A percentile compares a stretch with the other conserved stretches of the same genome.
Evolutionary conservation across 441 rosid genomes (phyloP).

Genomic region (Viola pubescens): DNA sequence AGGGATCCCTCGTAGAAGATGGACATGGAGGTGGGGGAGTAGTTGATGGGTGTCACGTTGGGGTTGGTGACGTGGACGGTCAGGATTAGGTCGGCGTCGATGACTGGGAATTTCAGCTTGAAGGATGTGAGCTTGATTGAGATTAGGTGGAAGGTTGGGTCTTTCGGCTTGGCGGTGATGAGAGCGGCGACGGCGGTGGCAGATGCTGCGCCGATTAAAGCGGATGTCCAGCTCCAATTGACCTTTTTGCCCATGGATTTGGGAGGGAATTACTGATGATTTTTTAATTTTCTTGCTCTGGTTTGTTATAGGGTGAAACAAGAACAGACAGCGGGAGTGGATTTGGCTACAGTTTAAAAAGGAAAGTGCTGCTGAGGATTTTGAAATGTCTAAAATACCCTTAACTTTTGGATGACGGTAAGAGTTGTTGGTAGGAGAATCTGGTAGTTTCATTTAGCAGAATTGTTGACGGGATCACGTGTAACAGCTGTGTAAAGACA

Average conservation of each 20-base stretch:
- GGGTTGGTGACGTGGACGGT: slow-evolving; percentile 82
- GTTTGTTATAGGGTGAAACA: too few species aligned
- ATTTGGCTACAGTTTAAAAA: too few species aligned
- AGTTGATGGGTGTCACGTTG: slow-evolving; percentile 50
- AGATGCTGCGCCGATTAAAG: slow-evolving; percentile 55
- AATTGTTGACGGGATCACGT: too few species aligned
- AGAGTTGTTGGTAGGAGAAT: too few species aligned
- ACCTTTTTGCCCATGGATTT: slow-evolving; percentile 32
- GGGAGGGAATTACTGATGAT: not conserved
- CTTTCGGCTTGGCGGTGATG: slow-evolving; percentile 50
- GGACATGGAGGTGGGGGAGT: slow-evolving; percentile 66
- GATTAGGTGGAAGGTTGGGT: slow-evolving; percentile 72
- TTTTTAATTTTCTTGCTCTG: too few species aligned
- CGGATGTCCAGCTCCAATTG: slow-evolving; percentile 73
- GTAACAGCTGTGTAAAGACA: too few species aligned
- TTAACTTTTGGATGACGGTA: too few species aligned
- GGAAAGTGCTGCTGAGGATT: too few species aligned
- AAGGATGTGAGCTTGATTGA: slow-evolving; percentile 73
- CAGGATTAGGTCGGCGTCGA: slow-evolving; percentile 69
- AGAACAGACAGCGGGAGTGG: too few species aligned
- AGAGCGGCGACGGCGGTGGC: slow-evolving; percentile 43
- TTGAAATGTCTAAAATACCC: too few species aligned
- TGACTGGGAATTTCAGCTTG: slow-evolving; percentile 58
- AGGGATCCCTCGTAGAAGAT: slow-evolving; percentile 76
- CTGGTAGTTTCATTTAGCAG: too few species aligned